Conservation (phyloP, 1,284 basidiomycete species). For the Afroboletus lepidellus region DNA sequence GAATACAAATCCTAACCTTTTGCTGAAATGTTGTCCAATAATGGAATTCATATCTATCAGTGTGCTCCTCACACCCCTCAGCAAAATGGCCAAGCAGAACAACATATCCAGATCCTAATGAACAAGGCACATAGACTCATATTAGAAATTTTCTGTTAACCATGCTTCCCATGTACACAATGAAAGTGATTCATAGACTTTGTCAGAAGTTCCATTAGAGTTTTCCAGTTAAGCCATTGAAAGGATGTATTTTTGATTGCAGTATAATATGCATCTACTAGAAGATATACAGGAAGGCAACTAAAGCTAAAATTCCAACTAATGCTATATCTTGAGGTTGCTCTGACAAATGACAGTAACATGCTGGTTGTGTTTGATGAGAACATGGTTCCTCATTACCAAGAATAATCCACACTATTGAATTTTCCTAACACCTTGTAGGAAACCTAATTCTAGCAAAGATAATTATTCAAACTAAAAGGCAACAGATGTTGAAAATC, state of each 20-base stretch:
- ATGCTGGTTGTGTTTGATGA: background rate
- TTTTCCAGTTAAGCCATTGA: no score
- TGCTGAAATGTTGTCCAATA: background rate
- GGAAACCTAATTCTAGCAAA: no score
- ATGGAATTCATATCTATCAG: background rate
- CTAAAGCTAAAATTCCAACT: background rate
- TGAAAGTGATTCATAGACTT: no score
- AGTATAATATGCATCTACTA: background rate
- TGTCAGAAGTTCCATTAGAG: no score
- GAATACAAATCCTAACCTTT: background rate
- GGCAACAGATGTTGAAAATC: no score
- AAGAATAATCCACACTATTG: no score
- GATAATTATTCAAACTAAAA: no score
- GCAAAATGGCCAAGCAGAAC: background rate
- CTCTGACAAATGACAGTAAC: background rate
- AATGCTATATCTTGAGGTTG: background rate
- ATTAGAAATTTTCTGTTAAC: background rate
- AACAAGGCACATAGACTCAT: background rate
- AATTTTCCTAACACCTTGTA: no score
- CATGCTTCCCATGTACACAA: background rate
- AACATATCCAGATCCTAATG: background rate
- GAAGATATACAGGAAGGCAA: background rate
- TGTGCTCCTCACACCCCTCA: no score
- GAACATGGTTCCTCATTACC: no score
- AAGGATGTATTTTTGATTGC: background rate